Base-by-base conservation (phyloP, 441 rosid genomes). In the Lepidium campestre region DNA sequence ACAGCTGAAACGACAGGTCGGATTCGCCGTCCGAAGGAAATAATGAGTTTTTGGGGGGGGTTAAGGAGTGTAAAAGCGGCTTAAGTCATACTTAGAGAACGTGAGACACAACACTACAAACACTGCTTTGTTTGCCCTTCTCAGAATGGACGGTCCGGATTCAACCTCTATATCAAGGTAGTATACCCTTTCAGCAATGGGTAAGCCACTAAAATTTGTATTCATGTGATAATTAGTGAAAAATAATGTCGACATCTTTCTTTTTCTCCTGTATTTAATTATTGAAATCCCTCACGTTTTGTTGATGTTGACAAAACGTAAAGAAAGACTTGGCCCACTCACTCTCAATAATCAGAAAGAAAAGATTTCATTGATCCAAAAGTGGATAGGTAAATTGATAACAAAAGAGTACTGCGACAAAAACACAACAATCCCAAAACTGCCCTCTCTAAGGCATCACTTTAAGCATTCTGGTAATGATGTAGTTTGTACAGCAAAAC, bases 401-500 rank as follows among this genome's bases (percentile, higher is more conserved):
- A 53, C 45, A 66, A 2, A 57, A 58, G 36, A 58, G 72, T 53
- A 36, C 36, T 17, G 36, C 36, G 46, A 62, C 69, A 44, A 67
- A 53, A 46, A 47, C 65, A 67, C 54, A 35, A 60, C 57, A 67
- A 37, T 60, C 52, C 39, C 70, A 56, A 62, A 62, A 48, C 60
- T 73, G 77, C 36, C 34, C 57, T 59, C 37, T 15, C 12, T 22
- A 35, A 66, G 62, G 35, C 34, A 29, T 39, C 56, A 53, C 57
- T 52, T 67, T 78, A 91, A 13, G 98, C 98, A 57, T 80, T 80
- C 31, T 84, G 64, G 67, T 89, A 85, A 74, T 90, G 96, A 65
- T 88, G 93, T 79, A 92, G 74, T 85, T 90, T 92, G 73, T 86
- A 92, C 13, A 92, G 60, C 70, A 92, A 61, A 56, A 92, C 98